Evolutionary conservation across 2,329 filamentous ascomycete genomes (phyloP).

Genomic region (Aschersonia sp.): DNA sequence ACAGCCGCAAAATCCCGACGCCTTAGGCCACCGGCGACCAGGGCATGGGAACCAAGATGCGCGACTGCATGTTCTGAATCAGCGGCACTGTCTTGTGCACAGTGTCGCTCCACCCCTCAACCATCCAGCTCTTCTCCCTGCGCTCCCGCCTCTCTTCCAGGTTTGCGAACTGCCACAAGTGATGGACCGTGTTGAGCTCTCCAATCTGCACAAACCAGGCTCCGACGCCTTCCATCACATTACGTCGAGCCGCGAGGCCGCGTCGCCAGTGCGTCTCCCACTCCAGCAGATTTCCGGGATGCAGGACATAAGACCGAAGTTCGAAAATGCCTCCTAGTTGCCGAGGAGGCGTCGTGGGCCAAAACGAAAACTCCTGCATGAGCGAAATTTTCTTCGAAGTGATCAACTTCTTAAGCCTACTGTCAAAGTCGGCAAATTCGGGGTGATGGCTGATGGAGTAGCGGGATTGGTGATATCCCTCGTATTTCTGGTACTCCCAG

Average conservation of each 20-base stretch:
- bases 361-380: conserved; percentile 99
- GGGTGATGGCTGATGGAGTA: conserved; percentile 72
- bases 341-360: conserved; percentile 86
- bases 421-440: conserved; percentile 72
- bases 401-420: conserved; percentile 74
- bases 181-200: conserved; percentile 92
- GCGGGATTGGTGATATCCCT: conserved; percentile 86
- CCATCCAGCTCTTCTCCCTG: conserved; percentile 86
- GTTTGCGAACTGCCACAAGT: conserved; percentile 97
- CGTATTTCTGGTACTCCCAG: conserved; percentile 97
- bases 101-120: conserved; percentile 92
- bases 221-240: conserved; percentile 97
- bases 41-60: conserved; percentile 84
- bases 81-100: conserved; percentile 97
- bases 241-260: conserved; percentile 75
- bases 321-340: conserved; percentile 88
- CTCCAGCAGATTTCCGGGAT: conserved; percentile 89
- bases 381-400: conserved; percentile 73
- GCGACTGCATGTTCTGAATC: conserved; percentile 92
- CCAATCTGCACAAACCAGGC: conserved; percentile 99
- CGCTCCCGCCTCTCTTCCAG: conserved; percentile 82
- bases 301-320: conserved; percentile 87
- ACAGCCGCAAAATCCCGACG: background rate
- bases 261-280: conserved; percentile 98
- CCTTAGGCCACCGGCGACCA: conserved; percentile 81